Evolutionary conservation across 768 basidiomycete genomes (phyloP).

Genomic region (Exsudoporus frostii): DNA sequence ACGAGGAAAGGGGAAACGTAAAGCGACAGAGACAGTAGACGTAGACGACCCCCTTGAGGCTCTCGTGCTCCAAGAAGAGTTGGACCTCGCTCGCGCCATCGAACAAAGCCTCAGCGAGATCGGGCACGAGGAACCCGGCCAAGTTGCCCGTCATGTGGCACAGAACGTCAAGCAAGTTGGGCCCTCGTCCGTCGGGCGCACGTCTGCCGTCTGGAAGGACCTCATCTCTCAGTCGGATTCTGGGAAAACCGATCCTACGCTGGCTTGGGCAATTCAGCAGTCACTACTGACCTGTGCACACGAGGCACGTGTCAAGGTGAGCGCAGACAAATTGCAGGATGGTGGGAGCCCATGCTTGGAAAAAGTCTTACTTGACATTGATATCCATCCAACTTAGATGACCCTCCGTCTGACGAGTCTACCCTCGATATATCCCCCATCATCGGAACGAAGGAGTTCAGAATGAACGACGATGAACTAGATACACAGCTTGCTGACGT

Average conservation of each 20-base stretch:
- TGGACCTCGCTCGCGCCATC: constrained; percentile 45
- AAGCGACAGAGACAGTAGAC: constrained; percentile 1
- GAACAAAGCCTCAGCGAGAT: constrained; percentile 41
- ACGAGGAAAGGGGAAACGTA: neutral
- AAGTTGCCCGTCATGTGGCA: constrained; percentile 5
- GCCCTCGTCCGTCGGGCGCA: neutral
- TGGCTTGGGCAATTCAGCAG: constrained; percentile 33
- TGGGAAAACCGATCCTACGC: constrained; percentile 13
- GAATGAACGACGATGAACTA: constrained; percentile 50
- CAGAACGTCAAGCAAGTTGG: constrained; percentile 6
- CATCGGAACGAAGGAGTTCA: constrained; percentile 65
- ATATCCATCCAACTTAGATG: constrained; percentile 6
- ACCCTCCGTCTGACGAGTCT: neutral
- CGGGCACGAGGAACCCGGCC: constrained; percentile 1
- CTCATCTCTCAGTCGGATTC: constrained; percentile 4
- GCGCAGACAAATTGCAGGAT: neutral
- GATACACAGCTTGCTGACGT: constrained; percentile 51
- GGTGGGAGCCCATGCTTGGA: constrained; percentile 9
- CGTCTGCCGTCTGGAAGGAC: constrained; percentile 8
- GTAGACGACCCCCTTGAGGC: constrained; percentile 13
- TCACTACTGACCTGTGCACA: constrained; percentile 20
- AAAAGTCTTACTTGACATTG: neutral
- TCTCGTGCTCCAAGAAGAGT: constrained; percentile 35
- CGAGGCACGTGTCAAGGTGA: neutral
- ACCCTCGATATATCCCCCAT: constrained; percentile 34